These are phyloP conservation scores for Kodamaea sagamina DNA, from an alignment of 805 yeast genomes.

Conservation along the genomic window DNA sequence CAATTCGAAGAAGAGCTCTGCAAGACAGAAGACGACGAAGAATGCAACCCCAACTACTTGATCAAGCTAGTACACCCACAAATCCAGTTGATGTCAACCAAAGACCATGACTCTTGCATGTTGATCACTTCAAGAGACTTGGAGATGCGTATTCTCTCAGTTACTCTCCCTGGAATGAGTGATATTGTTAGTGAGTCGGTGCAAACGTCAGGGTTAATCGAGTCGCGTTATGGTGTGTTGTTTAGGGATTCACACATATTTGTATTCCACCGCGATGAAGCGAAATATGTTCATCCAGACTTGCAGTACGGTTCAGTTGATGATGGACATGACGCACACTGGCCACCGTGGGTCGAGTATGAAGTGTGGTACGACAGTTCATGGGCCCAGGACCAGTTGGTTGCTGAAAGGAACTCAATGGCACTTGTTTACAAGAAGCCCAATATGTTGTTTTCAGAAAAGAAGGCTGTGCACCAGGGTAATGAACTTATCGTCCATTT, in stretches of 20 bases:
- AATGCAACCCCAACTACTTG: constrained; percentile 57
- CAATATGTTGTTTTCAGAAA: constrained; percentile 49
- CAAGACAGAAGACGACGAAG: constrained; percentile 39
- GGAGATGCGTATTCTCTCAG: constrained; percentile 52
- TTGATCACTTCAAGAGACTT: constrained; percentile 59
- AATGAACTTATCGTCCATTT: constrained; percentile 36
- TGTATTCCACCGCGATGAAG: constrained; percentile 44
- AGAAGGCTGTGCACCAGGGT: constrained; percentile 19
- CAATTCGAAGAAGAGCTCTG: constrained; percentile 57
- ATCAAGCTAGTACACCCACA: constrained; percentile 79
- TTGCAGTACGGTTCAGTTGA: constrained; percentile 16
- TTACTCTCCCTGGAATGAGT: constrained; percentile 44
- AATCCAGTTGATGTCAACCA: constrained; percentile 60
- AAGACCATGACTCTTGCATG: constrained; percentile 49
- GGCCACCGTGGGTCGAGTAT: constrained; percentile 91
- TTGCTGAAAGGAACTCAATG: constrained; percentile 38
- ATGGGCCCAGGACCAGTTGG: constrained; percentile 26
- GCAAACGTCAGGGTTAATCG: constrained; percentile 46
- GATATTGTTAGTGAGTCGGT: constrained; percentile 35
- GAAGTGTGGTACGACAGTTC: constrained; percentile 51
- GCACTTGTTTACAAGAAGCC: constrained; percentile 53
- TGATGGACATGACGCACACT: constrained; percentile 42
- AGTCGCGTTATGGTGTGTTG: constrained; percentile 56
- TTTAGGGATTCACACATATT: constrained; percentile 58
- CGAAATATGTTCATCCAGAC: constrained; percentile 20